phyloP scores from a whole-genome alignment of 1,284 basidiomycete genomes.

The Ceratobasidium sp. region DNA sequence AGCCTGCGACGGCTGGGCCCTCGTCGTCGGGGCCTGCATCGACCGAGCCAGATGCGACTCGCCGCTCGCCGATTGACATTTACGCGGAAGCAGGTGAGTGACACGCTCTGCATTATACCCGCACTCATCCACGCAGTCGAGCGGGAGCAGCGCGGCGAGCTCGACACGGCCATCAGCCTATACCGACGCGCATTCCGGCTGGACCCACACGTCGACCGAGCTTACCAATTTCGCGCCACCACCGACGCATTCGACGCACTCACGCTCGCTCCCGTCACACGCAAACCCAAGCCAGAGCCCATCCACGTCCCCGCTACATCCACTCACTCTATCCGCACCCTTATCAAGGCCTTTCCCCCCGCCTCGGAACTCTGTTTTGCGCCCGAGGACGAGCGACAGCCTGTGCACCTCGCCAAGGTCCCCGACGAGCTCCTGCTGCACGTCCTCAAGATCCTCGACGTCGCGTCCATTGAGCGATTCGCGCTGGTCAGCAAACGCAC shows the following conservation, averaged over 20 bases:
- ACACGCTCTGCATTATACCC: neutral
- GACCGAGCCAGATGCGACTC: slow-evolving; percentile 38
- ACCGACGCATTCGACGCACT: neutral
- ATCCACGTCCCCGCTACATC: slow-evolving; percentile 1
- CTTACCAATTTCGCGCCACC: slow-evolving; percentile 51
- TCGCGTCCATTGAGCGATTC: slow-evolving; percentile 76
- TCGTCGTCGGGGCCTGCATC: slow-evolving; percentile 7
- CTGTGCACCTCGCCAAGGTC: slow-evolving; percentile 62
- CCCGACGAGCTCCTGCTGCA: slow-evolving; percentile 78
- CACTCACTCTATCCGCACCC: slow-evolving; percentile 13
- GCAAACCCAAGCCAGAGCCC: slow-evolving; percentile 9
- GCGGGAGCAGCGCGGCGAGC: slow-evolving; percentile 72
- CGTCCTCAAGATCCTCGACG: slow-evolving; percentile 69
- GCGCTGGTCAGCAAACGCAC: slow-evolving; percentile 74
- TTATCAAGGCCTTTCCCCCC: slow-evolving; percentile 56
- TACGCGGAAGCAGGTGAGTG: slow-evolving; percentile 32
- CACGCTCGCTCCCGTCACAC: slow-evolving; percentile 6
- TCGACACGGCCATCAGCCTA: slow-evolving; percentile 74
- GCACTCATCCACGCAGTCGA: slow-evolving; percentile 59
- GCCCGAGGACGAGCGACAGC: slow-evolving; percentile 69
- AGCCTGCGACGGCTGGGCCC: slow-evolving; percentile 38
- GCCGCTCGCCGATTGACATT: slow-evolving; percentile 41
- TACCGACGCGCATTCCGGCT: slow-evolving; percentile 82
- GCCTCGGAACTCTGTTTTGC: slow-evolving; percentile 60
- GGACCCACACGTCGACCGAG: slow-evolving; percentile 70